A percentile compares a stretch with the other conserved stretches of the same genome.
phyloP scores from a whole-genome alignment of 306 rosid genomes.

The Lotus japonicus region DNA sequence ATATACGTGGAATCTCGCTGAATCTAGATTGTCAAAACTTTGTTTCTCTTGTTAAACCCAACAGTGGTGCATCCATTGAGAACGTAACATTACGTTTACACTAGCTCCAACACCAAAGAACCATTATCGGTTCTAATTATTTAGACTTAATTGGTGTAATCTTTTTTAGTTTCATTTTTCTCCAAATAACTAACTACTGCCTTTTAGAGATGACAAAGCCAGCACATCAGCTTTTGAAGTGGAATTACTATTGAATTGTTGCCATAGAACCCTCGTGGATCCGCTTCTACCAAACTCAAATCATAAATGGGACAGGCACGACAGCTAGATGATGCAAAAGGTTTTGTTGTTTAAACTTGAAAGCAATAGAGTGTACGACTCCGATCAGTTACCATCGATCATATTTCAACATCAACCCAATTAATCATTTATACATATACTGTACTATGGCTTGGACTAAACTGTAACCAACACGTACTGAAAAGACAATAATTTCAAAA shows the following conservation, averaged over 20 bases:
- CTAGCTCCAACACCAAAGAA: too few relatives aligned
- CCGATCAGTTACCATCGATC: slow-evolving; percentile 6
- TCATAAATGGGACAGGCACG: background rate
- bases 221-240: background rate
- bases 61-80: too few relatives aligned
- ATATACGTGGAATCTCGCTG: too few relatives aligned
- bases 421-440: background rate
- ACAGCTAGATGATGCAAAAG: slow-evolving; percentile 12
- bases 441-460: background rate
- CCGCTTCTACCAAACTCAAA: background rate
- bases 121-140: too few relatives aligned
- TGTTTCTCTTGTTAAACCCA: too few relatives aligned
- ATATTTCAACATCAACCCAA: slow-evolving; percentile 17
- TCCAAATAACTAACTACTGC: too few relatives aligned
- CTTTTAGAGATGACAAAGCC: too few relatives aligned
- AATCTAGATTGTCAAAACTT: too few relatives aligned
- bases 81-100: too few relatives aligned
- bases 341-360: background rate
- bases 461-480: slow-evolving; percentile 16
- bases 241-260: background rate
- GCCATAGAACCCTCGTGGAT: background rate
- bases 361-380: background rate
- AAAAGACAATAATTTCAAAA: slow-evolving; percentile 27
- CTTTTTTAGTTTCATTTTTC: too few relatives aligned
- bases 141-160: too few relatives aligned